These are phyloP conservation scores for Exobasidium cylindrosporum DNA, from an alignment of 1,284 basidiomycete species.

Conservation along the genomic window DNA sequence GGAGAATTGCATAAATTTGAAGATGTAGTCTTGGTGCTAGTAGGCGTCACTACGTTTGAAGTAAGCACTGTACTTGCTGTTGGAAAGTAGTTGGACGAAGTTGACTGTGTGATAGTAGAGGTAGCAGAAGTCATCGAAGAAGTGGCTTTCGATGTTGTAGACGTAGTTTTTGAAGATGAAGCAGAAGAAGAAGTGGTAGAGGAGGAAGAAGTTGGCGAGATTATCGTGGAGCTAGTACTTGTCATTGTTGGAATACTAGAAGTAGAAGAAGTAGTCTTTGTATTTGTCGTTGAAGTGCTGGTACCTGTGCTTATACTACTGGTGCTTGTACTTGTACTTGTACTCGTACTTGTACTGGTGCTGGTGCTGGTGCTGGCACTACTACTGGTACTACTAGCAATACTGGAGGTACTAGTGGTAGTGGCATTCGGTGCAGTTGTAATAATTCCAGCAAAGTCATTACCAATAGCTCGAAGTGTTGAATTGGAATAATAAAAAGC, in stretches of 20 bases:
- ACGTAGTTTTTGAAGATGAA: not conserved
- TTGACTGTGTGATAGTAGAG: too few species aligned
- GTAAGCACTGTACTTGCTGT: too few species aligned
- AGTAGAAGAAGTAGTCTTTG: not conserved
- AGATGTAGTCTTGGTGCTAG: too few species aligned
- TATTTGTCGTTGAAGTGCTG: not conserved
- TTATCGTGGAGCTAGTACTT: not conserved
- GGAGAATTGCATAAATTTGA: too few species aligned
- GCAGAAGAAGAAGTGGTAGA: not conserved
- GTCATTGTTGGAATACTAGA: not conserved
- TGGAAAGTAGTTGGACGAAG: too few species aligned
- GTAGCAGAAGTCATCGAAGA: not conserved
- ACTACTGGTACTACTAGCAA: not conserved
- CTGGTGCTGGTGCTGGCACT: not conserved
- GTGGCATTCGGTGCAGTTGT: not conserved
- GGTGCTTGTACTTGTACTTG: not conserved
- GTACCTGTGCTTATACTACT: not conserved
- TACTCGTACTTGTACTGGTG: not conserved
- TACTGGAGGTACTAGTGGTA: not conserved
- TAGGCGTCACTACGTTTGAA: too few species aligned
- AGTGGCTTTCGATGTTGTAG: not conserved
- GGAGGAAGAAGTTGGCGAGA: not conserved
- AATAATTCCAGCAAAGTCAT: not conserved
- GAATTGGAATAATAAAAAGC: conserved; percentile 36
- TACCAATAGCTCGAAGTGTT: conserved; percentile 14